phyloP scores from a whole-genome alignment of 805 yeast species.

The Ogataea dorogensis region DNA sequence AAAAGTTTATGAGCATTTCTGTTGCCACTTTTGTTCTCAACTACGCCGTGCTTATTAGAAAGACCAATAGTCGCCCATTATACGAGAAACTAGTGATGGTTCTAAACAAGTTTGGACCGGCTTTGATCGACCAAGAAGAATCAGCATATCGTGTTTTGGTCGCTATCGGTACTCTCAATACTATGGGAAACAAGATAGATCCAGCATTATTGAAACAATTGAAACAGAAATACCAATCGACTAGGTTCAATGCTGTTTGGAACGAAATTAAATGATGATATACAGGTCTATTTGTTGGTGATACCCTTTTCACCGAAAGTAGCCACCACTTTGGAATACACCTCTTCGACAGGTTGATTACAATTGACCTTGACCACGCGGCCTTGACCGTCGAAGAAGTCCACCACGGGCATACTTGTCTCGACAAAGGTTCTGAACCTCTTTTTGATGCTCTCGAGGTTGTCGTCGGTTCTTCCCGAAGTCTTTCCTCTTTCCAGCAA shows the following conservation, averaged over 20 bases:
- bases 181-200: constrained; percentile 9
- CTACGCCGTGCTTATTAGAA: constrained; percentile 40
- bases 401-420: constrained; percentile 92
- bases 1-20: constrained; percentile 36
- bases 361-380: constrained; percentile 80
- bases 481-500: constrained; percentile 90
- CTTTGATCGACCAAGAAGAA: constrained; percentile 46
- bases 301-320: constrained; percentile 53
- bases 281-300: constrained; percentile 13
- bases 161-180: constrained; percentile 59
- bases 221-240: constrained; percentile 9
- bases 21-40: constrained; percentile 51
- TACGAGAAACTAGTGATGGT: constrained; percentile 29
- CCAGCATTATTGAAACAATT: constrained; percentile 10
- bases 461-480: constrained; percentile 92
- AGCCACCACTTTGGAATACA: constrained; percentile 63
- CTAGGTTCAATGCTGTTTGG: constrained; percentile 24
- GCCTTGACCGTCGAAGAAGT: constrained; percentile 67
- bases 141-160: constrained; percentile 64
- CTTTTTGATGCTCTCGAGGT: constrained; percentile 84
- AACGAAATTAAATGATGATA: constrained; percentile 19
- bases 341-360: constrained; percentile 76
- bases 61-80: constrained; percentile 30
- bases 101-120: constrained; percentile 17
- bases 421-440: constrained; percentile 84